A percentile compares a stretch with the other conserved stretches of the same genome.
Evolutionary conservation across 352 stramenopile genomes (phyloP).

Genomic region (Pythium dissotocum): DNA sequence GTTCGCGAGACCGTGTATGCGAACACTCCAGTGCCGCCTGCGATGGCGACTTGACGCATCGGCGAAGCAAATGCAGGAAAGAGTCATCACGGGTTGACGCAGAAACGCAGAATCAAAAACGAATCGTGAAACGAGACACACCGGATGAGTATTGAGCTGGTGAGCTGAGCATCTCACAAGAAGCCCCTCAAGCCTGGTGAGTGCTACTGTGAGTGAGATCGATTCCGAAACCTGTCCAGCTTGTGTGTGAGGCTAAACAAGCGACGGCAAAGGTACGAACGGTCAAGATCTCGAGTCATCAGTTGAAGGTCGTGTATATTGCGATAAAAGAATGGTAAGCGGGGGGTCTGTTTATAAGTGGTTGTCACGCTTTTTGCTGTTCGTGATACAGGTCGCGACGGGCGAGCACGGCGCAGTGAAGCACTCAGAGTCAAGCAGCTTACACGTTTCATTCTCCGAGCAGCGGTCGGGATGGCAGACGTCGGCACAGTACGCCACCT

Average conservation of each 20-base stretch:
- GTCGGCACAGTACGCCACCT: constrained; percentile 52
- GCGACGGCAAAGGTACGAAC: no score
- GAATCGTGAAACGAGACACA: no score
- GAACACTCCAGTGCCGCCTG: neutral
- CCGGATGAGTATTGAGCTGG: no score
- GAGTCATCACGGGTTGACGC: no score
- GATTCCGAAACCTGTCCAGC: no score
- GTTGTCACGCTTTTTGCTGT: constrained; percentile 21
- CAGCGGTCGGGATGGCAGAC: constrained; percentile 55
- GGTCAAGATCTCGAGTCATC: neutral
- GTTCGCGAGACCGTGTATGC: constrained; percentile 2
- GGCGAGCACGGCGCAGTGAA: constrained; percentile 58
- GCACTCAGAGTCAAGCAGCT: constrained; percentile 48
- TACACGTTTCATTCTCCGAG: constrained; percentile 40
- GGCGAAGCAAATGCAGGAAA: no score
- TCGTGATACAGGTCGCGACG: constrained; percentile 53
- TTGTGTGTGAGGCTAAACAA: no score
- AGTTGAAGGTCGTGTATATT: neutral
- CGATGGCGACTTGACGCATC: no score
- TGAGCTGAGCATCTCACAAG: no score
- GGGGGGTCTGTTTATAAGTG: neutral
- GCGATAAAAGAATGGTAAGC: neutral
- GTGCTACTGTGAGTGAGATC: no score
- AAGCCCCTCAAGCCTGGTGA: no score
- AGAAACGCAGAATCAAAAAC: no score